Evolutionary conservation across 2,329 filamentous ascomycete genomes (phyloP).

Genomic region (Sarocladium oryzae): DNA sequence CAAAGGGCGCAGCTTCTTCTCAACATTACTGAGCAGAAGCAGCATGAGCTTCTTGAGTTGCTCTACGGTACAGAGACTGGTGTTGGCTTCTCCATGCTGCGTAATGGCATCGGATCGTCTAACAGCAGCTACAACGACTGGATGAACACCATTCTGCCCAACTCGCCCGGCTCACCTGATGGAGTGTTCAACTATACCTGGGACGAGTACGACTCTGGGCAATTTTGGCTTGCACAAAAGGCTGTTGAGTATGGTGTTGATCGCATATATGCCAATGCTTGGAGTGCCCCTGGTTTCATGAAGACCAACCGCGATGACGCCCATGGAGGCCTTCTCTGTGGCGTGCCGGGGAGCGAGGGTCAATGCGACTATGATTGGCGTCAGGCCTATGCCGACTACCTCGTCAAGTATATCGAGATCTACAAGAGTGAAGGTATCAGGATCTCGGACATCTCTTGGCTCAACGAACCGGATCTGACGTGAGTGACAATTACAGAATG

Average conservation of each 20-base stretch:
- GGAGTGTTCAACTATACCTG: constrained; percentile 5
- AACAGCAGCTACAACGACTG: constrained; percentile 6
- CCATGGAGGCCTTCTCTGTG: constrained; percentile 3
- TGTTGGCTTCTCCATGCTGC: constrained; percentile 7
- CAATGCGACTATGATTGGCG: constrained; percentile 8
- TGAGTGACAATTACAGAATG: no score
- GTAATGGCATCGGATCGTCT: constrained; percentile 3
- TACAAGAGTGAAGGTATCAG: constrained; percentile 1
- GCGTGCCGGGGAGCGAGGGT: background rate
- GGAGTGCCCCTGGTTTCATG: constrained; percentile 7
- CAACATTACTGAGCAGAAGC: constrained; percentile 4
- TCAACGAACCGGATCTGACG: constrained; percentile 4
- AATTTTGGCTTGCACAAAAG: constrained; percentile 3
- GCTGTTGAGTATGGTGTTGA: constrained; percentile 8
- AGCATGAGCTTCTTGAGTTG: constrained; percentile 3
- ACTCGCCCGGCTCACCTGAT: background rate
- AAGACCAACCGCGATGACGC: constrained; percentile 6
- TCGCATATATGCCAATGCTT: constrained; percentile 3
- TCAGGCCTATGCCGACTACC: constrained; percentile 6
- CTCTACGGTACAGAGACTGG: constrained; percentile 1
- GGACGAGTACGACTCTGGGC: constrained; percentile 5
- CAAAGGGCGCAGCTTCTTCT: constrained; percentile 4
- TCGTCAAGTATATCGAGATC: constrained; percentile 7
- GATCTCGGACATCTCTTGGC: constrained; percentile 1
- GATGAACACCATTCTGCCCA: constrained; percentile 6